phyloP scores from a whole-genome alignment of 768 basidiomycete species.

The Tulasnella sp. region DNA sequence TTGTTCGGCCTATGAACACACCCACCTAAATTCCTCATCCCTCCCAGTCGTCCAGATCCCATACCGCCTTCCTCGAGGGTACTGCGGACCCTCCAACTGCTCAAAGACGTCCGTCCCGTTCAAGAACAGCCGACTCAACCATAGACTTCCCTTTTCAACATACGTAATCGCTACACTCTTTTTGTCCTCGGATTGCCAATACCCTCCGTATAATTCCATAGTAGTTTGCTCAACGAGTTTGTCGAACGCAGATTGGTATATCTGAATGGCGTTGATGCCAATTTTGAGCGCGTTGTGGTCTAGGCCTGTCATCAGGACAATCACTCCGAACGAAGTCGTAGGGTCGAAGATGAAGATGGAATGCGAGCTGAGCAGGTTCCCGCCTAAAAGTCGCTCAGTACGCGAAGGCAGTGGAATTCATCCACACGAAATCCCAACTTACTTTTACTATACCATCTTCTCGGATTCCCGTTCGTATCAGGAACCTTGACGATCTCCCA shows the following conservation, averaged over 20 bases:
- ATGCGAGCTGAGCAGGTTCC: conserved; percentile 27
- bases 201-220: conserved; percentile 25
- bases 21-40: conserved; percentile 32
- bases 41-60: conserved; percentile 27
- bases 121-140: conserved; percentile 15
- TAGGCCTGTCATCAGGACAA: conserved; percentile 27
- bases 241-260: conserved; percentile 30
- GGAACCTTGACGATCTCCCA: conserved; percentile 25
- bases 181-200: conserved; percentile 23
- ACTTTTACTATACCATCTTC: conserved; percentile 30
- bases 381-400: conserved; percentile 23
- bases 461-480: conserved; percentile 21
- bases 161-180: conserved; percentile 18
- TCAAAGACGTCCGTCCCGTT: conserved; percentile 25
- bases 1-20: not conserved
- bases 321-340: conserved; percentile 28
- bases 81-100: conserved; percentile 7
- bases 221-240: conserved; percentile 14
- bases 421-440: not conserved
- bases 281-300: conserved; percentile 24
- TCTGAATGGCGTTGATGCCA: conserved; percentile 18
- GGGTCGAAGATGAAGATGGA: conserved; percentile 28
- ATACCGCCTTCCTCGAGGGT: conserved; percentile 11
- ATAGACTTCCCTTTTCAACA: conserved; percentile 27
- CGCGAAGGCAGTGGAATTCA: not conserved